phyloP scores from a whole-genome alignment of 2,329 filamentous ascomycete species.

The Phialocephala subalpina region DNA sequence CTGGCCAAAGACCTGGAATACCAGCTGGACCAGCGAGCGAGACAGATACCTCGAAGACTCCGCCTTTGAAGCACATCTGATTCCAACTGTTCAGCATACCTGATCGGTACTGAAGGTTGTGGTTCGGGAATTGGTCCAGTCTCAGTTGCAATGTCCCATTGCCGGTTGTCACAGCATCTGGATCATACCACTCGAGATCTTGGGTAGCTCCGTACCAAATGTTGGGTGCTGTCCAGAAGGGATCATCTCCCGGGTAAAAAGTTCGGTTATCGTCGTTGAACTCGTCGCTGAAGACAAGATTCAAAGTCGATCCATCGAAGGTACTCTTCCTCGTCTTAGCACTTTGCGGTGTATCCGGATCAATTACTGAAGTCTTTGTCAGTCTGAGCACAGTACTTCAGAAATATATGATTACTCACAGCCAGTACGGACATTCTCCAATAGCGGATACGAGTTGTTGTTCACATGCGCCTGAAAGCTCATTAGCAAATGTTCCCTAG shows the following conservation, averaged over 20 bases:
- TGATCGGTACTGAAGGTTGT: conserved; percentile 54
- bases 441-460: conserved; percentile 52
- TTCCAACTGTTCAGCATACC: conserved; percentile 63
- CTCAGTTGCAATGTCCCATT: conserved; percentile 54
- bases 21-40: conserved; percentile 59
- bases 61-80: conserved; percentile 62
- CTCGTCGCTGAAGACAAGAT: conserved; percentile 63
- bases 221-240: conserved; percentile 60
- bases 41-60: conserved; percentile 59
- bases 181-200: conserved; percentile 49
- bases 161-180: conserved; percentile 57
- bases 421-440: conserved; percentile 55
- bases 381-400: neutral
- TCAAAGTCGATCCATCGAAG: conserved; percentile 53
- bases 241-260: conserved; percentile 65
- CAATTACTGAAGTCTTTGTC: conserved; percentile 48
- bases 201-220: conserved; percentile 63
- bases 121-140: conserved; percentile 54
- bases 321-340: conserved; percentile 53
- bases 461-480: conserved; percentile 49
- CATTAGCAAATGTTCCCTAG: neutral
- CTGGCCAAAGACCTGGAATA: conserved; percentile 59
- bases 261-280: conserved; percentile 60
- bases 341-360: conserved; percentile 57
- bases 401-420: conserved; percentile 12